Base-by-base conservation (phyloP, 1,139 yeast genomes). In the Meyerozyma athensensis region DNA sequence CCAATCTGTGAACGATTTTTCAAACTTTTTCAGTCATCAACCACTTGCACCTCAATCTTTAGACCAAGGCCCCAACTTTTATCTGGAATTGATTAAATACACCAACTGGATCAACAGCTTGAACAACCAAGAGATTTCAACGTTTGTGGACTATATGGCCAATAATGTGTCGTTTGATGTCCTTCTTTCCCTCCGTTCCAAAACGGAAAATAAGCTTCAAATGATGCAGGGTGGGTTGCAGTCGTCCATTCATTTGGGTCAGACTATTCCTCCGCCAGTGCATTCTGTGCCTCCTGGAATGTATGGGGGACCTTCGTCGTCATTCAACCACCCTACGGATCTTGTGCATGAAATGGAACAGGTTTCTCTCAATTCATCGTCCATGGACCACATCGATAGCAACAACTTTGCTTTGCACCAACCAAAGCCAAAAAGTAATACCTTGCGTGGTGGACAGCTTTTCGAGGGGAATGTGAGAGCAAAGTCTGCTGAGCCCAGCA, bases 51-150 rank as follows among this genome's bases (percentile, higher is more conserved):
- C 34, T 24, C 39, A 44, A 31, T 50, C 43, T 26, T 33, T 38
- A 37, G 47, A 36, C 32, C 26, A 30, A 16, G 26, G 37, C 26
- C 49, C 41, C 52, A 58, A 47, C 38, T 68, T 67, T 43, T 65
- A 61, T 47, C 63, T 53, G 56, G 74, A 70, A 43, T 57, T 82
- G 51, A 64, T 73, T 39, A 69, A 72, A 39, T 72, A 78, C 47
- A 71, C 77, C 46, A 65, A 65, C 47, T 82, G 89, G 89, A 65
- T 81, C 48, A 74, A 72, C 45, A 68, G 66, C 47, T 65, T 82
- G 54, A 71, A 63, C 39, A 68, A 75, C 8, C 74, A 72, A 39
- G 86, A 82, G 48, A 79, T 71, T 47, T 64, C 74, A 41, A 64
- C 78, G 21, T 74, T 79, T 55, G 67, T 80, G 53, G 86, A 81